Evolutionary conservation across 1,284 basidiomycete genomes (phyloP), one percentile per base, ranked within the genome.

Genomic region (Cryptococcus amylolentus): DNA sequence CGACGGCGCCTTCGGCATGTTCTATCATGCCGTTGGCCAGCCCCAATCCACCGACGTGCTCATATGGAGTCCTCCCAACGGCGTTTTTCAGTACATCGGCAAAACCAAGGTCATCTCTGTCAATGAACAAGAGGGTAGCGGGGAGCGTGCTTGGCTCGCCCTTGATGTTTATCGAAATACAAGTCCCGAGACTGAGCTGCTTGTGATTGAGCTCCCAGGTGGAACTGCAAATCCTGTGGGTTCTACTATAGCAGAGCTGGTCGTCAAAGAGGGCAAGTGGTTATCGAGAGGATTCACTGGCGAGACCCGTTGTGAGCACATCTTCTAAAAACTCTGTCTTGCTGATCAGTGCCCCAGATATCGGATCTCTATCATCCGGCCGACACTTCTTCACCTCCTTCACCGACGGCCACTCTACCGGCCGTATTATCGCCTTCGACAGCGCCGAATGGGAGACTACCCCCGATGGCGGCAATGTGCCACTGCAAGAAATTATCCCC

Each of bases 161-260:
- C 54, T 55, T 10, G 62, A 63, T 40, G 26, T 63, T 13, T 59
- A 63, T 43, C 41, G 51, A 28, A 63, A 59, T 44, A 61, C 62
- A n/a, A 61, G 54, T 37, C 59, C 62, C 20, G 62, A 63, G 37
- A 61, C 62, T 5, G 56, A 63, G 41, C 18, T 49, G 27, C 51
- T 63, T n/a, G 31, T 63, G 38, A 37, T 63, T 10, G 56, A 58
- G 28, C 28, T 63, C 27, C 56, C 59, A 2, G 28, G 35, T 35
- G 42, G 53, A 16, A 39, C 49, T n/a, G 44, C 42, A 0, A 40
- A 44, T 16, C 35, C 39, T 40, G 56, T 55, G 39, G 40, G 38
- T 8, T 14, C 37, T 42, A 41, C 38, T 8, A 51, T 55, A 13
- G 28, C 44, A 12, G 23, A 42, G 16, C 23, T 58, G 51, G 37